These are phyloP conservation scores for Schwanniomyces vanrijiae DNA, from an alignment of 805 yeast genomes.

Conservation along the genomic window DNA sequence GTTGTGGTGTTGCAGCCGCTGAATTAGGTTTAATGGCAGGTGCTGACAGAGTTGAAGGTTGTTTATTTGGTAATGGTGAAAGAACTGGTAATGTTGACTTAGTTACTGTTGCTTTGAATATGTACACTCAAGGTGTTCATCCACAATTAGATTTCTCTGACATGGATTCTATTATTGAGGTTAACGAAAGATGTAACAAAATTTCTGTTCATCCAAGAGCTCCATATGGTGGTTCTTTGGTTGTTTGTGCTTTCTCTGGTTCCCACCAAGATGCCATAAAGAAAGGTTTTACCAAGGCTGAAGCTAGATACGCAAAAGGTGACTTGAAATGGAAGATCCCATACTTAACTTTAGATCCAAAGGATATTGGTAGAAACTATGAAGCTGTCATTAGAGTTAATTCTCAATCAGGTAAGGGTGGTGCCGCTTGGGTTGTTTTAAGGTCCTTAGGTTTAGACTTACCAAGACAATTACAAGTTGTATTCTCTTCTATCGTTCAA, in stretches of 20 bases:
- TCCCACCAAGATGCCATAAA: slow-evolving; percentile 72
- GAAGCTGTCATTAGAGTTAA: slow-evolving; percentile 83
- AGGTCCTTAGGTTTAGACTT: slow-evolving; percentile 70
- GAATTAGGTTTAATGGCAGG: slow-evolving; percentile 80
- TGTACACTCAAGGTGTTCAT: slow-evolving; percentile 76
- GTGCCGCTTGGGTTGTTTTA: slow-evolving; percentile 80
- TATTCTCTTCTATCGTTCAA: slow-evolving; percentile 67
- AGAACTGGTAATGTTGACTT: slow-evolving; percentile 83
- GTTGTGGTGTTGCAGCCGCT: slow-evolving; percentile 82
- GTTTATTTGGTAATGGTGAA: slow-evolving; percentile 82
- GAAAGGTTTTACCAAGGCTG: slow-evolving; percentile 60
- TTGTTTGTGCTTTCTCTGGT: slow-evolving; percentile 77
- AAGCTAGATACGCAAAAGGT: slow-evolving; percentile 36
- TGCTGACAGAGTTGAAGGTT: slow-evolving; percentile 83
- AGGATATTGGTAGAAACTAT: slow-evolving; percentile 76
- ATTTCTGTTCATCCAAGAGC: slow-evolving; percentile 74
- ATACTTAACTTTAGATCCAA: slow-evolving; percentile 77
- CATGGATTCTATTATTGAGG: slow-evolving; percentile 61
- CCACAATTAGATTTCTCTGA: slow-evolving; percentile 75
- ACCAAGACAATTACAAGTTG: slow-evolving; percentile 70
- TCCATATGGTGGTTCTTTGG: slow-evolving; percentile 78
- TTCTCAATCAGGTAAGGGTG: slow-evolving; percentile 87
- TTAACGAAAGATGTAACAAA: slow-evolving; percentile 76
- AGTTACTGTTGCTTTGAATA: slow-evolving; percentile 70
- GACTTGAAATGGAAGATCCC: slow-evolving; percentile 62